Evolutionary conservation across 345 rosid genomes (phyloP).

Genomic region (Adansonia digitata): DNA sequence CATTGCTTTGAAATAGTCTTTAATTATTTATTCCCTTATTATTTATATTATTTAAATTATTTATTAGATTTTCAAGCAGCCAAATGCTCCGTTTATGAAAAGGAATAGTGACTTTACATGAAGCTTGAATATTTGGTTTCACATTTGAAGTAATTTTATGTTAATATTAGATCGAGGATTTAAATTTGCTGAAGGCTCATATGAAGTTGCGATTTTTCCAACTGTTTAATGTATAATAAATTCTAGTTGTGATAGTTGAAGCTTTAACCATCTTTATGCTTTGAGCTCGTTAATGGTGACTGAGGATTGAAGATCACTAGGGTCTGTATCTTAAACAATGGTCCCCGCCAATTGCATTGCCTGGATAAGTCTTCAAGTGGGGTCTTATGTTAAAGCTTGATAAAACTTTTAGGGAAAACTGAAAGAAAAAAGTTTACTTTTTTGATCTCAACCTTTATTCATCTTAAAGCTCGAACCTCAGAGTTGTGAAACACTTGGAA

Average conservation of each 20-base stretch:
- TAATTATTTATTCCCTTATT: neutral
- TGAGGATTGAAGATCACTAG: conserved; percentile 30
- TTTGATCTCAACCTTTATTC: conserved; percentile 25
- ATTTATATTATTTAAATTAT: neutral
- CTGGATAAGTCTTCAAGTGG: conserved; percentile 45
- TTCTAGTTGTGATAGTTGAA: conserved; percentile 9
- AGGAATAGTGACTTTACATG: neutral
- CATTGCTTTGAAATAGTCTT: neutral
- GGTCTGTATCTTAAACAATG: conserved; percentile 45
- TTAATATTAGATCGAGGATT: conserved; percentile 12
- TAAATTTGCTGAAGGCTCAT: conserved; percentile 10
- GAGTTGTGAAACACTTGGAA: conserved; percentile 20
- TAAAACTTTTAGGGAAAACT: conserved; percentile 33
- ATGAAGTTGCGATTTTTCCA: conserved; percentile 5
- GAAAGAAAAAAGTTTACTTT: conserved; percentile 33
- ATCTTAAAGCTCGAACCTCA: conserved; percentile 29
- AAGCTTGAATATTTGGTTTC: conserved; percentile 6
- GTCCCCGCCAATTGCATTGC: conserved; percentile 59
- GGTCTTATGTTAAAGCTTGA: conserved; percentile 45
- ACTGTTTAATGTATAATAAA: neutral
- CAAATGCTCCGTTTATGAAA: neutral
- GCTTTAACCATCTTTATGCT: conserved; percentile 16
- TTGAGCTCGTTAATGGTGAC: conserved; percentile 39
- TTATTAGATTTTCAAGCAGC: neutral
- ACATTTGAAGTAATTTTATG: conserved; percentile 14